phyloP scores from a whole-genome alignment of 2,329 filamentous ascomycete species.

The Stachybotrys chlorohalonatus region DNA sequence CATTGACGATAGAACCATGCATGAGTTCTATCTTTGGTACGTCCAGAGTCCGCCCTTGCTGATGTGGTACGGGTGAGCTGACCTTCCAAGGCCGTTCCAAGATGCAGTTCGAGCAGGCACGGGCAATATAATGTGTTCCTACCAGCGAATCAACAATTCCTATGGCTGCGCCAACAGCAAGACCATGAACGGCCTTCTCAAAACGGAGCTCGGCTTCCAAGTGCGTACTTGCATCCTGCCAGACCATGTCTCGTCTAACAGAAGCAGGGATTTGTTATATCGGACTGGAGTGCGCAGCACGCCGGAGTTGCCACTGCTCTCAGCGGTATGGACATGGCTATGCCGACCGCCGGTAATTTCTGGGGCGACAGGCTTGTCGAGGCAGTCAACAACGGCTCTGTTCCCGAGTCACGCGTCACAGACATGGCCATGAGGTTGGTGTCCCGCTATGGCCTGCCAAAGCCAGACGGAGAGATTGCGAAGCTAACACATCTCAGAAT shows the following conservation, averaged over 20 bases:
- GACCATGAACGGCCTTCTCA: conserved; percentile 59
- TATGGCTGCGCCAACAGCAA: conserved; percentile 66
- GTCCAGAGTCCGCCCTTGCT: neutral
- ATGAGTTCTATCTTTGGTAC: conserved; percentile 43
- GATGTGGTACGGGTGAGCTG: neutral
- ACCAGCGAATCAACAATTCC: conserved; percentile 62
- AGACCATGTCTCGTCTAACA: neutral
- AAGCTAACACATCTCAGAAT: conserved; percentile 40
- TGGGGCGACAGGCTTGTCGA: conserved; percentile 59
- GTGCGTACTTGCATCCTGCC: neutral
- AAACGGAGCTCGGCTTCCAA: conserved; percentile 50
- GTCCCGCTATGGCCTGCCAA: neutral
- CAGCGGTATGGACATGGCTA: conserved; percentile 60
- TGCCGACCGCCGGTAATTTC: conserved; percentile 45
- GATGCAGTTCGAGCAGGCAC: conserved; percentile 50
- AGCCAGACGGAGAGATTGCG: neutral
- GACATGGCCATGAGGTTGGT: conserved; percentile 57
- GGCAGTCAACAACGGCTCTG: conserved; percentile 68
- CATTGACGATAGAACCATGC: conserved; percentile 55
- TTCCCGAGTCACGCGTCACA: conserved; percentile 60
- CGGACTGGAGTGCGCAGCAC: conserved; percentile 63
- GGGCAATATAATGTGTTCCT: conserved; percentile 56
- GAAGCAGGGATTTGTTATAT: conserved; percentile 52
- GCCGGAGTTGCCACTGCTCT: conserved; percentile 40
- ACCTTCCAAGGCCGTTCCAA: conserved; percentile 35